Conservation (phyloP, 164 flowering plant genomes). For the Magnolia changhungtana region DNA sequence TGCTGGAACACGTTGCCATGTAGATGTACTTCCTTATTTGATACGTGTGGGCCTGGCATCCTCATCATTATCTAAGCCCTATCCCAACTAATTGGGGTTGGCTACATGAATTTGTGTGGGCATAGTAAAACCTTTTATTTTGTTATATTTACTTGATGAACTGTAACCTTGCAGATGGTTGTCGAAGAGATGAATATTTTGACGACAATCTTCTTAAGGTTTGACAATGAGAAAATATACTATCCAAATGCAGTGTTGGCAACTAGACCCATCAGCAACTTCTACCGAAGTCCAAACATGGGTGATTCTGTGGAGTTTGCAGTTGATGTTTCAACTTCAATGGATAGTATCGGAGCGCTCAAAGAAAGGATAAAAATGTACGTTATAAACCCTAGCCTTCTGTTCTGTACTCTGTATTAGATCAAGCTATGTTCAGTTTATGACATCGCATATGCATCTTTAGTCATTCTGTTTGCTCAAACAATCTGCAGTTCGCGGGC, state of each 20-base stretch:
- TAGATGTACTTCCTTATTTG: background rate
- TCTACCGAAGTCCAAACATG: constrained; percentile 82
- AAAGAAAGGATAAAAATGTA: constrained; percentile 63
- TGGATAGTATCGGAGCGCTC: constrained; percentile 53
- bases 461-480: background rate
- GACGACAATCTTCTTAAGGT: constrained; percentile 71
- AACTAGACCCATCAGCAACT: constrained; percentile 80
- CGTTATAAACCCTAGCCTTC: constrained; percentile 14
- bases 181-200: constrained; percentile 95
- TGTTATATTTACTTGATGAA: constrained; percentile 7
- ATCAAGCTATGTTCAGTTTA: background rate
- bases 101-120: background rate
- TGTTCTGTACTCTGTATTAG: background rate
- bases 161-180: constrained; percentile 48
- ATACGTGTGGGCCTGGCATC: too few relatives aligned
- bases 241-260: constrained; percentile 74
- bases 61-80: too few relatives aligned
- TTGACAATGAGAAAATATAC: constrained; percentile 78
- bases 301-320: constrained; percentile 69
- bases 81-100: too few relatives aligned
- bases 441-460: background rate
- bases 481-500: too few relatives aligned
- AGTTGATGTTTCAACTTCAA: constrained; percentile 62
- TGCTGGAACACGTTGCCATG: background rate
- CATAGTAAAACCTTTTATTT: background rate